Evolutionary conservation across 2,329 filamentous ascomycete genomes (phyloP), one percentile per base, ranked within the genome.

Genomic region (Colletotrichum sp.): DNA sequence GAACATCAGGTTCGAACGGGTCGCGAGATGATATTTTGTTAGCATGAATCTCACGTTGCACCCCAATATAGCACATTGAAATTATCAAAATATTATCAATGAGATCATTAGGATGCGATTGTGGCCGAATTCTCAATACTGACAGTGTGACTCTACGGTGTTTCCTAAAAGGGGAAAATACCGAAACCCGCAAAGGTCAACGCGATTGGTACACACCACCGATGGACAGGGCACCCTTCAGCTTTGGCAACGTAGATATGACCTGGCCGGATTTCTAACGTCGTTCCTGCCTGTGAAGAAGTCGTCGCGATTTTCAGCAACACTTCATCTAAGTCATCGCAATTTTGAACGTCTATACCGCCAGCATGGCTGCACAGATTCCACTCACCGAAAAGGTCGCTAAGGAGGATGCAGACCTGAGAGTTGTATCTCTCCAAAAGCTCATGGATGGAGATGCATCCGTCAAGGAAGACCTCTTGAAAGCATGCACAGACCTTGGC

Each of bases 1-100:
- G 5, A 77, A 76, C 34, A 79, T 84, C 3, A 70, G 71, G 16
- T 82, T 79, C n/a, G 57, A 60, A 13, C 6, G n/a, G 43, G 43
- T 52, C n/a, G 6, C 43, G n/a, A 21, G 9, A 52, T 52, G 8
- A 52, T 21, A 5, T 21, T 9, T 13, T 52, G 4, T 52, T 21
- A 13, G n/a, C 12, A 24, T 13, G 2, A 52, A 52, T n/a, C 3
- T 12, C 43, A 21, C n/a, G 21, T 21, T 52, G 43, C 43, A 52
- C 2, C n/a, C 7, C n/a, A 24, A 2, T 6, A 21, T 52, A 52
- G 43, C 3, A 21, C 10, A 52, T 24, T 52, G 12, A 12, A 21
- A 52, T 13, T 2, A 21, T 13, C n/a, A 21, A n/a, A 52, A 5
- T 52, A 7, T 21, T 52, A 3, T 13, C 43, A 7, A 21, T 8